phyloP scores from a whole-genome alignment of 1,284 basidiomycete genomes.

The Cutaneotrichosporon dermatis region DNA sequence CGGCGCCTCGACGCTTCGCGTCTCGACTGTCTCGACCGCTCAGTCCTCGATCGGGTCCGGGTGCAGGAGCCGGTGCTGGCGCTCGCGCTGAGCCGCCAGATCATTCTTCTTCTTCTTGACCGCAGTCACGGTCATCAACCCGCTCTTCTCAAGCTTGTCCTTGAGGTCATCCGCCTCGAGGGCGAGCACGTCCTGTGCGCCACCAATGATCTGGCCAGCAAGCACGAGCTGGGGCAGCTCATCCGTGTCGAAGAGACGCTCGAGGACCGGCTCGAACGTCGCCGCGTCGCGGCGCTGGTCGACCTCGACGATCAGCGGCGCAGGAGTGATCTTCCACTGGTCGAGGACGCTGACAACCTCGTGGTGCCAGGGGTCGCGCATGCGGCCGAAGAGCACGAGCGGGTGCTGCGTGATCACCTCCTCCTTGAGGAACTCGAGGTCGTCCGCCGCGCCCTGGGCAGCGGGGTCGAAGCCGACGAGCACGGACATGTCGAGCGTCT shows the following conservation, averaged over 20 bases:
- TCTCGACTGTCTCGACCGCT: not conserved
- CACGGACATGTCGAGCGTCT: conserved; percentile 68
- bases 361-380: conserved; percentile 54
- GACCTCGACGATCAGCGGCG: conserved; percentile 67
- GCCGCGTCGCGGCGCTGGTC: conserved; percentile 61
- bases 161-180: conserved; percentile 54
- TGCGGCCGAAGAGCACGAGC: conserved; percentile 71
- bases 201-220: conserved; percentile 59
- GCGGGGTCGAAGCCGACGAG: conserved; percentile 78
- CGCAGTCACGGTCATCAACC: conserved; percentile 52
- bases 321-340: conserved; percentile 60
- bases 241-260: conserved; percentile 56
- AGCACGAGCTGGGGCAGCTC: conserved; percentile 66
- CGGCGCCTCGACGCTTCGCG: too few relatives aligned
- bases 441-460: conserved; percentile 53
- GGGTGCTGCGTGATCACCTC: conserved; percentile 68
- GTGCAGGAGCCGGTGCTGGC: conserved; percentile 7
- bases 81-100: conserved; percentile 3
- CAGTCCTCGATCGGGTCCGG: conserved; percentile 6
- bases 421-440: conserved; percentile 40
- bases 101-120: conserved; percentile 47
- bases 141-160: conserved; percentile 56
- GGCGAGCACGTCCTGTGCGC: conserved; percentile 57
- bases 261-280: conserved; percentile 53
- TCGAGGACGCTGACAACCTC: conserved; percentile 63